Evolutionary conservation across 129 eudicot species (phyloP).

Genomic region (Artemisia tridentata): DNA sequence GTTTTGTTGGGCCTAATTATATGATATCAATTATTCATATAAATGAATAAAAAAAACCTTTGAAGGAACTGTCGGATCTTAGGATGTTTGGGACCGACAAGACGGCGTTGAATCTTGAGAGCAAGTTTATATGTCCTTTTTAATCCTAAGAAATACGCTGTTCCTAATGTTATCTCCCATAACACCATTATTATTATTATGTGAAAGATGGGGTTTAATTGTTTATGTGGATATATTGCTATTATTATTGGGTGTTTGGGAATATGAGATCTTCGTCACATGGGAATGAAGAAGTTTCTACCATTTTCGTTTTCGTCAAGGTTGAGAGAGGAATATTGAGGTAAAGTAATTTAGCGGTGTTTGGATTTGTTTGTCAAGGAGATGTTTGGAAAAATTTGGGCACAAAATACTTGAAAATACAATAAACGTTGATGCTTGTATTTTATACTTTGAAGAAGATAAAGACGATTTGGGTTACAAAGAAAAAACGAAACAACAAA

Average conservation of each 20-base stretch:
- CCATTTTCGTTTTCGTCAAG: slow-evolving; percentile 19
- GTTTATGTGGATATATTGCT: neutral
- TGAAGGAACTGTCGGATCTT: slow-evolving; percentile 64
- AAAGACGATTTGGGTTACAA: too few species aligned
- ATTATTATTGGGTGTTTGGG: neutral
- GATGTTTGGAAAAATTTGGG: too few species aligned
- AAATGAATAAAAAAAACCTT: slow-evolving; percentile 34
- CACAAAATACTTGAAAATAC: too few species aligned
- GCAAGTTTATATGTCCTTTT: slow-evolving; percentile 76
- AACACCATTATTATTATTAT: slow-evolving; percentile 55
- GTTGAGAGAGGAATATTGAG: neutral
- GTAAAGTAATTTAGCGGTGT: too few species aligned
- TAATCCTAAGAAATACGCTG: slow-evolving; percentile 90
- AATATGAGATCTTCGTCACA: neutral
- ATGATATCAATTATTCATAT: neutral
- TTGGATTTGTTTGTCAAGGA: too few species aligned
- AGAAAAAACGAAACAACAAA: too few species aligned
- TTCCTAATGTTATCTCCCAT: slow-evolving; percentile 90
- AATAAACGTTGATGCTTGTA: too few species aligned
- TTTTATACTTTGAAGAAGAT: too few species aligned
- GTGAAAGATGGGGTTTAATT: slow-evolving; percentile 16
- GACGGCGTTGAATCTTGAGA: slow-evolving; percentile 69
- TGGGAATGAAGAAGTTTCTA: neutral
- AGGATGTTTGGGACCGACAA: slow-evolving; percentile 56
- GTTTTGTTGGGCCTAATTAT: neutral